Evolutionary conservation across 495 filamentous ascomycete genomes (phyloP).

Genomic region (Bacidia rubella): DNA sequence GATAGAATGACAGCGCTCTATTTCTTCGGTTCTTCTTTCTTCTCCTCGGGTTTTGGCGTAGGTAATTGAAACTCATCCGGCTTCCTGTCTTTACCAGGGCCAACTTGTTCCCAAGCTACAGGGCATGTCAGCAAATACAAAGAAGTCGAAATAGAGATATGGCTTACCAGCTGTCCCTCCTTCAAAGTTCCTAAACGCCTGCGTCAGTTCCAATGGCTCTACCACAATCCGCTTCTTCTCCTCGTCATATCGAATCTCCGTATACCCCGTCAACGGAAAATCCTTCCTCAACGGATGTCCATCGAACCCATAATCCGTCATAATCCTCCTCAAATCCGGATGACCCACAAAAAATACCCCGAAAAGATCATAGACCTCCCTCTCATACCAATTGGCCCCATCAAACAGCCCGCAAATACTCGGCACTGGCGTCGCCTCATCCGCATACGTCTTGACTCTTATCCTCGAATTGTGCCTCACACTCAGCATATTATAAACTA

Average conservation of each 20-base stretch:
- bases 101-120: conserved; percentile 76
- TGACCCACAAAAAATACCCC: conserved; percentile 93
- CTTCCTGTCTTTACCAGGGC: conserved; percentile 60
- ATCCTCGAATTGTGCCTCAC: conserved; percentile 93
- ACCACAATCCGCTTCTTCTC: conserved; percentile 99
- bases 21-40: conserved; percentile 86
- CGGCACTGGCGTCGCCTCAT: conserved; percentile 90
- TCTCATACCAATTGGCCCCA: conserved; percentile 97
- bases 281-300: conserved; percentile 96
- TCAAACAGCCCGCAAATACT: conserved; percentile 76
- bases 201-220: conserved; percentile 91
- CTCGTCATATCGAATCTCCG: conserved; percentile 94
- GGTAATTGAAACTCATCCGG: conserved; percentile 91
- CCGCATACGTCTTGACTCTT: conserved; percentile 96
- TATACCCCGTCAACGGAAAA: conserved; percentile 96
- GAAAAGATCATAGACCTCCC: conserved; percentile 95
- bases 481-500: conserved; percentile 95
- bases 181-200: conserved; percentile 98
- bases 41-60: conserved; percentile 84
- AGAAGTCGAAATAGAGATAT: conserved; percentile 7
- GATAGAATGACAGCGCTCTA: conserved; percentile 34
- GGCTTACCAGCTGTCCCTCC: conserved; percentile 45
- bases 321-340: conserved; percentile 92
- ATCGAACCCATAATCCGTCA: conserved; percentile 99
- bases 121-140: neutral